Evolutionary conservation across 768 basidiomycete genomes (phyloP).

Genomic region (Kwoniella mangroviensis): DNA sequence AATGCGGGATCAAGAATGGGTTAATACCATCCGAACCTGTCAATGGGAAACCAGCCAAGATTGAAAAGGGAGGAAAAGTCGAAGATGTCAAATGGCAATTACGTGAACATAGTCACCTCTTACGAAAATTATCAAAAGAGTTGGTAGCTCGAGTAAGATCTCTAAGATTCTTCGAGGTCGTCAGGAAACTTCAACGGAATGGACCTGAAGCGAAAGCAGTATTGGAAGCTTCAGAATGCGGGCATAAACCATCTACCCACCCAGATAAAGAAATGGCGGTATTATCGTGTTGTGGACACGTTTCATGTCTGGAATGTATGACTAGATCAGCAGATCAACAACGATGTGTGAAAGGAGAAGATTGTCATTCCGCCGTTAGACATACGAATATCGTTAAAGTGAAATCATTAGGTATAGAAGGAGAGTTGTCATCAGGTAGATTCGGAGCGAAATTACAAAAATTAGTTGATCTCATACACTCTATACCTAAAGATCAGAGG

Average conservation of each 20-base stretch:
- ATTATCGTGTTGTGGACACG: conserved; percentile 89
- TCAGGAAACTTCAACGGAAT: conserved; percentile 81
- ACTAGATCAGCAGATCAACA: conserved; percentile 72
- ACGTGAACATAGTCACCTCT: conserved; percentile 83
- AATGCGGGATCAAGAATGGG: conserved; percentile 40
- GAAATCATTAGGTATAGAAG: conserved; percentile 52
- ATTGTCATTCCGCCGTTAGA: conserved; percentile 78
- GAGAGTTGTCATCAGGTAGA: conserved; percentile 43
- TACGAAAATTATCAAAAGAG: conserved; percentile 82
- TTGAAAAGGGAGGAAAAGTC: conserved; percentile 64
- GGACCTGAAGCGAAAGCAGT: conserved; percentile 63
- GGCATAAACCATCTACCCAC: conserved; percentile 61
- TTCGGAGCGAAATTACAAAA: conserved; percentile 57
- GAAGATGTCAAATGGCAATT: conserved; percentile 73
- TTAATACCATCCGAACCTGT: conserved; percentile 58
- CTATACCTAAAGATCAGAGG: conserved; percentile 75
- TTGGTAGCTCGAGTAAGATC: conserved; percentile 87
- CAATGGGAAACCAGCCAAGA: conserved; percentile 61
- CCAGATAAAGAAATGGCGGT: conserved; percentile 65
- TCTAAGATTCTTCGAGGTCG: conserved; percentile 86
- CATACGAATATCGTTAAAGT: conserved; percentile 57
- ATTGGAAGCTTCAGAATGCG: conserved; percentile 38
- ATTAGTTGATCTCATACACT: conserved; percentile 77
- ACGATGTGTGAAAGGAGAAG: conserved; percentile 75
- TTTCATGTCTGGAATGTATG: conserved; percentile 78